Conservation (phyloP, 1,284 basidiomycete genomes). For the Melanopsichium pennsylvanicum region DNA sequence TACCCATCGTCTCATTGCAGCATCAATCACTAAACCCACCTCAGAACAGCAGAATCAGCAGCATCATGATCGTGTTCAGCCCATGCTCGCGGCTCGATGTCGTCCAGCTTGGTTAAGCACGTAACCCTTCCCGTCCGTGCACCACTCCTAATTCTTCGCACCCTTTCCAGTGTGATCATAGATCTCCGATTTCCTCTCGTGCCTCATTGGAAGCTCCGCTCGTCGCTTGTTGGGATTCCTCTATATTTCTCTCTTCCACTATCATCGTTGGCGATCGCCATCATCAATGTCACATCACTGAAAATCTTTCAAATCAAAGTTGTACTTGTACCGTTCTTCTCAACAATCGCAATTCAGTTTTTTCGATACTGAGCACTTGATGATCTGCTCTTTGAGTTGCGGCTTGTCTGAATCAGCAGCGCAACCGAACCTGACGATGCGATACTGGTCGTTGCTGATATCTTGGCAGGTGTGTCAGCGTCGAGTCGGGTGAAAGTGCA, state of each 20-base stretch:
- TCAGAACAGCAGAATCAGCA: constrained; percentile 43
- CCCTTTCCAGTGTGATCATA: neutral
- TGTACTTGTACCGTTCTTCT: constrained; percentile 37
- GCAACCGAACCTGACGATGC: no score
- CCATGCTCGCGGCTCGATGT: constrained; percentile 18
- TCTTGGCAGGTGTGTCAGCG: no score
- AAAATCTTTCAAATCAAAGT: constrained; percentile 17
- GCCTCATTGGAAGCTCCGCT: constrained; percentile 7
- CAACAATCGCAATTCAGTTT: constrained; percentile 22
- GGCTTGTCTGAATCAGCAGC: no score
- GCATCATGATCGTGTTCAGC: constrained; percentile 12
- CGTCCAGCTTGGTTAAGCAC: constrained; percentile 1
- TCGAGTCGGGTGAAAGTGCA: no score
- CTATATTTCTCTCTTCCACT: neutral
- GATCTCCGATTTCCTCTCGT: neutral
- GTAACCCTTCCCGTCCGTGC: neutral
- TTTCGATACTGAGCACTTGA: constrained; percentile 4
- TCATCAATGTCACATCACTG: constrained; percentile 25
- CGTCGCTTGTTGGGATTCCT: constrained; percentile 7
- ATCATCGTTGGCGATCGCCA: constrained; percentile 1
- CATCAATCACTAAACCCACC: constrained; percentile 11
- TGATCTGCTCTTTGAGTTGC: neutral
- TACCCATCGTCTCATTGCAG: constrained; percentile 28
- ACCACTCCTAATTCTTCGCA: neutral
- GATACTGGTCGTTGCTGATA: no score